Evolutionary conservation across 805 yeast species (phyloP).

Genomic region (Kurtzmaniella fragi): DNA sequence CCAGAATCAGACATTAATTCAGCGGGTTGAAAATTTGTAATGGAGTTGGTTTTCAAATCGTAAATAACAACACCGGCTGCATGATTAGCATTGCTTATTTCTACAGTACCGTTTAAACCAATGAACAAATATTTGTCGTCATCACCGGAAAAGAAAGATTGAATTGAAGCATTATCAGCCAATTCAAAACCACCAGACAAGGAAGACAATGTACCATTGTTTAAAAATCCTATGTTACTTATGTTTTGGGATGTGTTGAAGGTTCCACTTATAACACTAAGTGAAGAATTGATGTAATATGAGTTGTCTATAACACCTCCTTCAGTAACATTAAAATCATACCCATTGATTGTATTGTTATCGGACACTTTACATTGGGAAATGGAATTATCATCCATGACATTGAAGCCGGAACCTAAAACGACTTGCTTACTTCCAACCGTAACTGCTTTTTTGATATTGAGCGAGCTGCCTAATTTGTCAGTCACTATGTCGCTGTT

Average conservation of each 20-base stretch:
- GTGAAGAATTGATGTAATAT: slow-evolving; percentile 42
- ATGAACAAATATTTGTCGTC: slow-evolving; percentile 33
- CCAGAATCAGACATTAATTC: slow-evolving; percentile 37
- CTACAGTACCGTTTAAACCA: slow-evolving; percentile 40
- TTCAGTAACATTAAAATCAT: slow-evolving; percentile 18
- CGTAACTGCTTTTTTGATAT: slow-evolving; percentile 22
- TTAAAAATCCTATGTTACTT: slow-evolving; percentile 26
- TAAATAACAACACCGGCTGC: slow-evolving; percentile 49
- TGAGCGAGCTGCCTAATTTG: slow-evolving; percentile 10
- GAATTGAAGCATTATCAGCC: slow-evolving; percentile 21
- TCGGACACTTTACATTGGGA: slow-evolving; percentile 21
- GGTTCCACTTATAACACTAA: slow-evolving; percentile 57
- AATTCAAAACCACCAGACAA: slow-evolving; percentile 2
- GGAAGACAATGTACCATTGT: slow-evolving; percentile 6
- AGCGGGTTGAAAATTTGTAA: slow-evolving; percentile 47
- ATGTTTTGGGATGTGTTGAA: slow-evolving; percentile 30
- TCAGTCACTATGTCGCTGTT: slow-evolving; percentile 29
- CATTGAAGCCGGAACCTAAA: slow-evolving; percentile 28
- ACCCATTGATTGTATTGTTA: slow-evolving; percentile 16
- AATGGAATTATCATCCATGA: slow-evolving; percentile 24
- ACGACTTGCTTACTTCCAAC: slow-evolving; percentile 24
- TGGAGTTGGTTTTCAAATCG: slow-evolving; percentile 37
- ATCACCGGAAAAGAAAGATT: slow-evolving; percentile 32
- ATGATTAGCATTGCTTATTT: slow-evolving; percentile 11
- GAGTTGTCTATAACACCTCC: slow-evolving; percentile 24